A percentile compares a stretch with the other conserved stretches of the same genome.
Evolutionary conservation across 139 green algal genomes (phyloP).

Genomic region (Asterochloris sp.): DNA sequence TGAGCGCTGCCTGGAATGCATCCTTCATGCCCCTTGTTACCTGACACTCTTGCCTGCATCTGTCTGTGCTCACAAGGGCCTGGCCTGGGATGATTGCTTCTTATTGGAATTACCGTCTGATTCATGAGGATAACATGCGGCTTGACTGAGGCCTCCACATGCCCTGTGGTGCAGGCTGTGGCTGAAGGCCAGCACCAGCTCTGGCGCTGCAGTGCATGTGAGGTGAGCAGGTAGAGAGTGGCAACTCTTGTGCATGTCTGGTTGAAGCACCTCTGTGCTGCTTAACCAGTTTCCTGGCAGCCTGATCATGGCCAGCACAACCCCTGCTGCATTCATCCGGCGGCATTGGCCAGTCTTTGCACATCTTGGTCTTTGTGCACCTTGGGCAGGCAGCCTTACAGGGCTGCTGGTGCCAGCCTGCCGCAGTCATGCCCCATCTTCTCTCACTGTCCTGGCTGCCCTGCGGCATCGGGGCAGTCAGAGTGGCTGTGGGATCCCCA

Average conservation of each 20-base stretch:
- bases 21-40: not conserved
- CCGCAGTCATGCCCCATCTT: not conserved
- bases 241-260: not conserved
- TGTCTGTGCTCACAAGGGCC: not conserved
- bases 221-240: conserved; percentile 10
- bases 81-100: conserved; percentile 18
- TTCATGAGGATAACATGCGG: conserved; percentile 15
- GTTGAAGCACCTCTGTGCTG: conserved; percentile 16
- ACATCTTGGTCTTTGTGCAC: not conserved
- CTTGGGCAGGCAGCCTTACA: not conserved
- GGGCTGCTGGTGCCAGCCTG: not conserved
- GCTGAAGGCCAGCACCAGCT: not conserved
- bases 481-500: conserved; percentile 3
- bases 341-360: not conserved
- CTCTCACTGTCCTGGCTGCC: not conserved
- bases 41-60: not conserved
- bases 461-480: not conserved
- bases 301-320: not conserved
- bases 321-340: not conserved
- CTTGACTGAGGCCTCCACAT: conserved; percentile 15
- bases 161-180: not conserved
- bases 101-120: conserved; percentile 44
- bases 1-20: not conserved
- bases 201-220: conserved; percentile 24
- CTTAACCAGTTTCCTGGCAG: not conserved